phyloP scores from a whole-genome alignment of 805 yeast genomes.

The Candida khao-thaluensis region DNA sequence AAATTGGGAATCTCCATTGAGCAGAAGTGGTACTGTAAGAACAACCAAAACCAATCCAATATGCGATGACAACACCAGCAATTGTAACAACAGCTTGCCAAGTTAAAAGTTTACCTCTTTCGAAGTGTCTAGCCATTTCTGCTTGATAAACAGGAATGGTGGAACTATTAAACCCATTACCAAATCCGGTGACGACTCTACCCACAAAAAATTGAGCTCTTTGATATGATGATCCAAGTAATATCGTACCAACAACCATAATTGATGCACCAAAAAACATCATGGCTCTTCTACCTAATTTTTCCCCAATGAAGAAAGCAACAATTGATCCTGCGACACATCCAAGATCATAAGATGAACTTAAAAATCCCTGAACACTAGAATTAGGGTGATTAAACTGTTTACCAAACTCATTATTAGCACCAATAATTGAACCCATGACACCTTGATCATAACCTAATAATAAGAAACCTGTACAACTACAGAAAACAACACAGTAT shows the following conservation, averaged over 20 bases:
- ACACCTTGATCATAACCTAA: slow-evolving; percentile 41
- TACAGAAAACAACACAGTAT: slow-evolving; percentile 20
- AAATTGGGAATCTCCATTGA: slow-evolving; percentile 48
- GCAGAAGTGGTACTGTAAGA: slow-evolving; percentile 53
- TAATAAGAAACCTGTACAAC: slow-evolving; percentile 24
- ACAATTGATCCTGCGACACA: slow-evolving; percentile 46
- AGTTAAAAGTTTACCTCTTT: slow-evolving; percentile 37
- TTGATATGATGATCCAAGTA: slow-evolving; percentile 34
- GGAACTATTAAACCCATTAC: slow-evolving; percentile 43
- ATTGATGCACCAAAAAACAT: slow-evolving; percentile 36
- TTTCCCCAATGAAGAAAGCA: slow-evolving; percentile 40
- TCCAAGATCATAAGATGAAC: slow-evolving; percentile 68
- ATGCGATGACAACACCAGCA: slow-evolving; percentile 68
- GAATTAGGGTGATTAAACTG: slow-evolving; percentile 30
- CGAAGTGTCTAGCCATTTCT: slow-evolving; percentile 43
- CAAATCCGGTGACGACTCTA: slow-evolving; percentile 47
- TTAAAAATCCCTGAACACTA: slow-evolving; percentile 65
- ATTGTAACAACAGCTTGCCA: slow-evolving; percentile 56
- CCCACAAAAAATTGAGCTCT: slow-evolving; percentile 68
- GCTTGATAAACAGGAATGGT: slow-evolving; percentile 48
- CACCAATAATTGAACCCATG: slow-evolving; percentile 43
- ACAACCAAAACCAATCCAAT: slow-evolving; percentile 61
- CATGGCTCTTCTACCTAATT: slow-evolving; percentile 41
- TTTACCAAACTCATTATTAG: slow-evolving; percentile 35
- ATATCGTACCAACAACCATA: slow-evolving; percentile 38